Percentiles rank a stretch among this genome's conserved stretches.
Conservation (phyloP, 2,329 filamentous ascomycete genomes). For the Tympanopsis confertula region DNA sequence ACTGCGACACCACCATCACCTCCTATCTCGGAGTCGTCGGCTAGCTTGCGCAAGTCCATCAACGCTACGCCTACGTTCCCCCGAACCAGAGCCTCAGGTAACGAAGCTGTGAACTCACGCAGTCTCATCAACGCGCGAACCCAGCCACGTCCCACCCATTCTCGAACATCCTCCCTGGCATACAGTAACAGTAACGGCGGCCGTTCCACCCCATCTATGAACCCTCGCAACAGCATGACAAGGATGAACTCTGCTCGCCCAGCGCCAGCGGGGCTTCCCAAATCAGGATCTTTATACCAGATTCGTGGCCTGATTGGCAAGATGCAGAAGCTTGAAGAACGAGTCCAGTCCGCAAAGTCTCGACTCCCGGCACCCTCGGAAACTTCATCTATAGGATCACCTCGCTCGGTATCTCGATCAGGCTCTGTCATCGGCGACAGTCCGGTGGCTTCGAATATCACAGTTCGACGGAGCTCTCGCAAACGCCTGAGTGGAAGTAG, state of each 20-base stretch:
- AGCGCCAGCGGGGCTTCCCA: slow-evolving; percentile 22
- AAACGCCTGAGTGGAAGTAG: slow-evolving; percentile 28
- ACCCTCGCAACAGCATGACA: neutral
- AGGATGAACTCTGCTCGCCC: neutral
- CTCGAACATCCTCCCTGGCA: neutral
- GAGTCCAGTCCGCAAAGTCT: slow-evolving; percentile 82
- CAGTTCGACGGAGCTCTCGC: slow-evolving; percentile 17
- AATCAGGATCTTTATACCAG: slow-evolving; percentile 70
- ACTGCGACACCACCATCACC: slow-evolving; percentile 79
- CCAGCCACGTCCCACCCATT: neutral
- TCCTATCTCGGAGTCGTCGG: slow-evolving; percentile 78
- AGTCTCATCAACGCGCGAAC: neutral
- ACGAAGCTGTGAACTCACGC: slow-evolving; percentile 16
- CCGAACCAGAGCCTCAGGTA: slow-evolving; percentile 24
- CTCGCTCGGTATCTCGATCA: slow-evolving; percentile 9
- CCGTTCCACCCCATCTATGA: neutral
- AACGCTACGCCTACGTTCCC: slow-evolving; percentile 32
- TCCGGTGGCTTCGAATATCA: slow-evolving; percentile 6
- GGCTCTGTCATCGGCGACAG: slow-evolving; percentile 1
- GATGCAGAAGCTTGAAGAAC: slow-evolving; percentile 90
- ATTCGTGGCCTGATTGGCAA: slow-evolving; percentile 89
- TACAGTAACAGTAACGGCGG: neutral
- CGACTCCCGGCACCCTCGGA: slow-evolving; percentile 67
- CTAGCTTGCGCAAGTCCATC: slow-evolving; percentile 38
- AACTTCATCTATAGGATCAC: slow-evolving; percentile 4